A percentile compares a stretch with the other conserved stretches of the same genome.
Conservation (phyloP, 2,329 filamentous ascomycete species). For the Ophiostoma himal-ulmi region DNA sequence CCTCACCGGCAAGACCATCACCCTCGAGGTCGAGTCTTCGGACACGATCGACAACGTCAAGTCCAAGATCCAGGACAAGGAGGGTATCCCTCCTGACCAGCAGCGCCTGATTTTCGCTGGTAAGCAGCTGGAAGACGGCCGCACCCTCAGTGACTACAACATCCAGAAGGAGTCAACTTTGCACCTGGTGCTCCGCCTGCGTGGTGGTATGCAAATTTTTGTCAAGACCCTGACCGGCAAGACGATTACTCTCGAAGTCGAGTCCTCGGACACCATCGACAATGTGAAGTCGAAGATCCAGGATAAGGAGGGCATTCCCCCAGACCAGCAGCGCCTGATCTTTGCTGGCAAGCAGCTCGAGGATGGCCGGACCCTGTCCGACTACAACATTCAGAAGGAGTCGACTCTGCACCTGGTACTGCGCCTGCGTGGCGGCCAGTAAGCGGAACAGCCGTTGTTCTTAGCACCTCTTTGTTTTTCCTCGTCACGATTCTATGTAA, state of each 20-base stretch:
- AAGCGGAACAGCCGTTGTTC: not conserved
- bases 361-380: constrained; percentile 73
- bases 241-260: constrained; percentile 64
- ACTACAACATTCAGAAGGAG: constrained; percentile 84
- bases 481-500: constrained; percentile 1
- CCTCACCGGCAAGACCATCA: constrained; percentile 89
- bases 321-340: constrained; percentile 65
- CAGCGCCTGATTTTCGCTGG: constrained; percentile 91
- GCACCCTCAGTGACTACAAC: constrained; percentile 90
- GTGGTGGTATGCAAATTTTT: constrained; percentile 74
- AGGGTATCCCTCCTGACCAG: constrained; percentile 90
- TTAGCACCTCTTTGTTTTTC: not conserved
- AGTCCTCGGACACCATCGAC: constrained; percentile 63
- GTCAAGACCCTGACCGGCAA: constrained; percentile 66
- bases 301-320: constrained; percentile 66
- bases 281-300: constrained; percentile 67
- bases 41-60: constrained; percentile 96
- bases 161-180: constrained; percentile 88
- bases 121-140: constrained; percentile 89
- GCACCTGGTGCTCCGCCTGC: constrained; percentile 72
- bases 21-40: constrained; percentile 79
- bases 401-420: constrained; percentile 76
- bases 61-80: constrained; percentile 87
- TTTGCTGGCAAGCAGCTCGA: constrained; percentile 67
- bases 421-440: constrained; percentile 64